A percentile compares a stretch with the other conserved stretches of the same genome.
Conservation (phyloP, 306 rosid species). For the Inga leiocalycina region DNA sequence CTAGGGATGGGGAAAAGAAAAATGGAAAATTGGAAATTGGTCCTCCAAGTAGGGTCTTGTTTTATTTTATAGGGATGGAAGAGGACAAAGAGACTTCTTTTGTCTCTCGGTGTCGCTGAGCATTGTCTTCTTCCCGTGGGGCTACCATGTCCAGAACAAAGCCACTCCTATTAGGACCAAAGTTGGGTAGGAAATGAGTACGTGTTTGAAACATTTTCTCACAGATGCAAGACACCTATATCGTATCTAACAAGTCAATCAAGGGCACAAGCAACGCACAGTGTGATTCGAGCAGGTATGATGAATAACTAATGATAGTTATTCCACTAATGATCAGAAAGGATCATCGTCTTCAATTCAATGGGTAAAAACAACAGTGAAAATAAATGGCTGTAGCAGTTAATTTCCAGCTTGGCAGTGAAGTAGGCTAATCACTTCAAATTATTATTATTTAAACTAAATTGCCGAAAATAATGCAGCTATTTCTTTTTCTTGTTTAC, state of each 20-base stretch:
- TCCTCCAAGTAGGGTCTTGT: constrained; percentile 44
- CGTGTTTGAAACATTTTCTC: too few relatives aligned
- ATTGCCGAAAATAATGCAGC: neutral
- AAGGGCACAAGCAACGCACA: too few relatives aligned
- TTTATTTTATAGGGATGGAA: constrained; percentile 28
- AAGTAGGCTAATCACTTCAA: neutral
- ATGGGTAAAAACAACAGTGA: neutral
- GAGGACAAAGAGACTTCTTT: constrained; percentile 25
- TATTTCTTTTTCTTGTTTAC: too few relatives aligned
- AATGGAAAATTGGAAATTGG: constrained; percentile 26
- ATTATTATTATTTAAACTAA: neutral
- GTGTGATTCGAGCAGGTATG: neutral
- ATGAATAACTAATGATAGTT: neutral
- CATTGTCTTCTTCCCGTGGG: constrained; percentile 2
- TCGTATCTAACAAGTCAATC: neutral
- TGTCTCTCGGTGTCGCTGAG: constrained; percentile 32
- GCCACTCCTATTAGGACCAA: neutral
- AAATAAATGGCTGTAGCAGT: neutral
- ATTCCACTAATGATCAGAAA: neutral
- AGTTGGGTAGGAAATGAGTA: neutral
- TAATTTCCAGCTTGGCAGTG: too few relatives aligned
- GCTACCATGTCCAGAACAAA: neutral
- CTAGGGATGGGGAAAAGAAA: constrained; percentile 34
- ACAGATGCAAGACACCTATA: too few relatives aligned
- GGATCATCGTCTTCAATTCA: neutral